phyloP scores from a whole-genome alignment of 2,329 filamentous ascomycete species.

The Fusarium nematophilum region DNA sequence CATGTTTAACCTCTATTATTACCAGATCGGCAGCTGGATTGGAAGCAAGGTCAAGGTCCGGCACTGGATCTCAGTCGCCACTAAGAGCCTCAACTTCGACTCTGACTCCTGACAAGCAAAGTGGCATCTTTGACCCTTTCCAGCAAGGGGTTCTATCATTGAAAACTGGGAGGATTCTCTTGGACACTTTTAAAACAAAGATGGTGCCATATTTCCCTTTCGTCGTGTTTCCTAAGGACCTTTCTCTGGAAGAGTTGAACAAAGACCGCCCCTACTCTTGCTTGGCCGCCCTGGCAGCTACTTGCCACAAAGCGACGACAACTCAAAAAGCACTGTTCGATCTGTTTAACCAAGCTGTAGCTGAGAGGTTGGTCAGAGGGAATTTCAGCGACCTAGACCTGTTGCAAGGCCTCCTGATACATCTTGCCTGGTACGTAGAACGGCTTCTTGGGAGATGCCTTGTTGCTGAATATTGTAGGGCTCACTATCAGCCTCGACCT shows the following conservation, averaged over 20 bases:
- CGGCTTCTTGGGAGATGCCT: accelerated
- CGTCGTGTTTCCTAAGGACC: slow-evolving; percentile 35
- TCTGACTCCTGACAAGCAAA: background rate
- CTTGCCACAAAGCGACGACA: slow-evolving; percentile 26
- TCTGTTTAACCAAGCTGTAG: slow-evolving; percentile 43
- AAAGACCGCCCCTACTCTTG: slow-evolving; percentile 37
- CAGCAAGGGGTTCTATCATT: slow-evolving; percentile 24
- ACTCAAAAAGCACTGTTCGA: slow-evolving; percentile 36
- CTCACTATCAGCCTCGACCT: slow-evolving; percentile 46
- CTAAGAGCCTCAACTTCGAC: background rate
- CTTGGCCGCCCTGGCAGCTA: slow-evolving; percentile 42
- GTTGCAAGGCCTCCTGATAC: slow-evolving; percentile 46
- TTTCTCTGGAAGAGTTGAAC: slow-evolving; percentile 29
- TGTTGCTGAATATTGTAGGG: slow-evolving; percentile 38
- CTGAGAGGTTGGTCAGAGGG: slow-evolving; percentile 27
- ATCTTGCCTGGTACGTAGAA: slow-evolving; percentile 43
- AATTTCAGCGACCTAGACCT: slow-evolving; percentile 43
- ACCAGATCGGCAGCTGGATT: background rate
- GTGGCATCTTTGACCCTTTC: slow-evolving; percentile 36
- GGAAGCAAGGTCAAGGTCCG: background rate
- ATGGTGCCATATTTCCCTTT: slow-evolving; percentile 46
- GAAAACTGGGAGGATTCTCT: slow-evolving; percentile 23
- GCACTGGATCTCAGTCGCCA: slow-evolving; percentile 22
- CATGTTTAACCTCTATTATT: accelerated
- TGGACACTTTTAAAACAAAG: slow-evolving; percentile 32